Evolutionary conservation across 2,329 filamentous ascomycete species (phyloP).

Genomic region (Chaetomiaceae sp.): DNA sequence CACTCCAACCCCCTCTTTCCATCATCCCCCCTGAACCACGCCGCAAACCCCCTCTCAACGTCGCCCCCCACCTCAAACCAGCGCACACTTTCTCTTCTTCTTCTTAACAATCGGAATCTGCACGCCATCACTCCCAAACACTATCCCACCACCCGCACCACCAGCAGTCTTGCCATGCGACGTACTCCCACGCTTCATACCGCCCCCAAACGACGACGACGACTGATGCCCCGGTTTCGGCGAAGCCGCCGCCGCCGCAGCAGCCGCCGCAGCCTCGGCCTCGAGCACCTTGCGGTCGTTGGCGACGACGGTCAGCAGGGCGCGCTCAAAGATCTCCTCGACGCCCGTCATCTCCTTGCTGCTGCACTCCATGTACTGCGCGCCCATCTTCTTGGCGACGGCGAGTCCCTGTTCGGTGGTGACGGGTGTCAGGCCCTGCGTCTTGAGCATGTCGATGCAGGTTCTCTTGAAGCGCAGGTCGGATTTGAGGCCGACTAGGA

Average conservation of each 20-base stretch:
- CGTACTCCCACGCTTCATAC: conserved; percentile 27
- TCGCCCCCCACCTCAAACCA: conserved; percentile 53
- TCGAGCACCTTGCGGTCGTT: conserved; percentile 66
- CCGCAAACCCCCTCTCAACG: too few species aligned
- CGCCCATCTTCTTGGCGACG: conserved; percentile 90
- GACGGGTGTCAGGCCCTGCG: conserved; percentile 91
- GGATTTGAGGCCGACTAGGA: conserved; percentile 94
- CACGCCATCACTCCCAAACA: conserved; percentile 31
- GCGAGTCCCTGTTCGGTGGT: conserved; percentile 83
- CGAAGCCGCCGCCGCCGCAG: conserved; percentile 28
- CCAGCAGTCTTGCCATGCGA: conserved; percentile 17
- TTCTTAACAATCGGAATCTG: conserved; percentile 54
- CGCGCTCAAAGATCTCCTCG: conserved; percentile 90
- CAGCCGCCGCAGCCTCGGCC: conserved; percentile 36
- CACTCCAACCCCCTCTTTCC: conserved; percentile 1
- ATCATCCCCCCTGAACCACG: background rate
- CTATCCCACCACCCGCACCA: conserved; percentile 32
- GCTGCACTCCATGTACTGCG: conserved; percentile 95
- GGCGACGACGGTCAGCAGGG: conserved; percentile 83
- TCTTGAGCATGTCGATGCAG: conserved; percentile 98
- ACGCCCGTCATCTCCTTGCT: conserved; percentile 96
- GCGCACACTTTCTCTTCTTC: conserved; percentile 79
- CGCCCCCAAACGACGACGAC: conserved; percentile 32
- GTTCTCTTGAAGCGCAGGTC: conserved; percentile 93
- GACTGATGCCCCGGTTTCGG: too few species aligned